Percentiles rank a stretch among this genome's conserved stretches.
Conservation (phyloP, 768 basidiomycete genomes). For the Chiua virens region DNA sequence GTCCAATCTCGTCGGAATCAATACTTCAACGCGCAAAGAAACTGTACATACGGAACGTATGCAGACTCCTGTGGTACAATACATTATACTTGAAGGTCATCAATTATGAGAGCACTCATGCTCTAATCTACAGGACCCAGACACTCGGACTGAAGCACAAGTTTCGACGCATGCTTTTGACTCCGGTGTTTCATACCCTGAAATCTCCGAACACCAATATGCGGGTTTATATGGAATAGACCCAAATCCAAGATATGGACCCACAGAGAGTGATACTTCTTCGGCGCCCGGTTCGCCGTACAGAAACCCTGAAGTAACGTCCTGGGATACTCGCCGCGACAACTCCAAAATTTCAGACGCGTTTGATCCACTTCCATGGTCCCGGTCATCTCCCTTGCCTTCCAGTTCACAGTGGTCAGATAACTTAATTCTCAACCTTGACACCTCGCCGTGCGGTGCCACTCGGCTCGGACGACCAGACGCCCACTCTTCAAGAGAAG, state of each 20-base stretch:
- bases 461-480: neutral
- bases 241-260: neutral
- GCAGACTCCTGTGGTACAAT: slow-evolving; percentile 8
- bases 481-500: neutral
- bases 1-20: slow-evolving; percentile 25
- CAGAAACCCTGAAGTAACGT: neutral
- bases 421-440: slow-evolving; percentile 20
- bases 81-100: slow-evolving; percentile 2
- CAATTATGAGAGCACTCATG: neutral
- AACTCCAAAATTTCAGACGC: neutral
- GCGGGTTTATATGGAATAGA: neutral
- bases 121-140: slow-evolving; percentile 5
- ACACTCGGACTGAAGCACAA: neutral
- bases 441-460: slow-evolving; percentile 20
- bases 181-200: neutral
- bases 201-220: neutral
- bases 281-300: neutral
- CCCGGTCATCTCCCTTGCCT: slow-evolving; percentile 24
- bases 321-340: neutral
- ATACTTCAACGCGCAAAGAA: neutral
- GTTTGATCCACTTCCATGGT: slow-evolving; percentile 15
- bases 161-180: neutral
- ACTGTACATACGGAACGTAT: neutral
- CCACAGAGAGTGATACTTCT: neutral
- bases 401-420: slow-evolving; percentile 15